phyloP scores from a whole-genome alignment of 805 yeast genomes.

The Tetrapisispora phaffii region DNA sequence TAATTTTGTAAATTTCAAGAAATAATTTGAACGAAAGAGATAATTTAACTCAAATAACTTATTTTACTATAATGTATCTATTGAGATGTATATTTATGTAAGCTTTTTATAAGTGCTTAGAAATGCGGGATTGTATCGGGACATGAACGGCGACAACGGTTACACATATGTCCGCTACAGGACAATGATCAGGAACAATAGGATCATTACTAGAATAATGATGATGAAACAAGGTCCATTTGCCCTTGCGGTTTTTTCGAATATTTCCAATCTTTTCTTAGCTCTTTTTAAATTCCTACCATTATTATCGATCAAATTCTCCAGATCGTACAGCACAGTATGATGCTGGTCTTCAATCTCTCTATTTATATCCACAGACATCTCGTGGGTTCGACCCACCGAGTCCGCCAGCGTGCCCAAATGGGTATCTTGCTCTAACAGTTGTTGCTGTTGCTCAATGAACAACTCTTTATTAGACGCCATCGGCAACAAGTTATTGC shows the following conservation, averaged over 20 bases:
- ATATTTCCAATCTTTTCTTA: conserved; percentile 30
- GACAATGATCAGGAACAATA: conserved; percentile 26
- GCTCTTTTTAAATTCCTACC: conserved; percentile 36
- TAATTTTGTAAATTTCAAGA: background rate
- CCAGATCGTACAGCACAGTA: conserved; percentile 39
- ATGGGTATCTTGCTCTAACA: conserved; percentile 38
- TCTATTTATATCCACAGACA: conserved; percentile 38
- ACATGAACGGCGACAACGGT: background rate
- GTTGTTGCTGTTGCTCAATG: conserved; percentile 38
- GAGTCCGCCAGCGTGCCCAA: conserved; percentile 34
- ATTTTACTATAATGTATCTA: too few relatives aligned
- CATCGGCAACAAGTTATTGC: background rate
- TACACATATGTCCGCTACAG: background rate
- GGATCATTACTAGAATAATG: conserved; percentile 33
- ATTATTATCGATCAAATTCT: conserved; percentile 36
- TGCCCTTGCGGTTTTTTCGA: conserved; percentile 35
- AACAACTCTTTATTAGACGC: conserved; percentile 31
- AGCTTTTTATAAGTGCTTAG: background rate
- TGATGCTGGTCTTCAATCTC: conserved; percentile 43
- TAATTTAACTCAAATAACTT: background rate
- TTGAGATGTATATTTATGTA: background rate
- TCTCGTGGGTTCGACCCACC: conserved; percentile 35
- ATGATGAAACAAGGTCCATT: conserved; percentile 44
- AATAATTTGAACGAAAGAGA: background rate
- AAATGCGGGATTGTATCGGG: background rate